Conservation (phyloP, 2,329 filamentous ascomycete species). For the Pseudogymnoascus sp. region DNA sequence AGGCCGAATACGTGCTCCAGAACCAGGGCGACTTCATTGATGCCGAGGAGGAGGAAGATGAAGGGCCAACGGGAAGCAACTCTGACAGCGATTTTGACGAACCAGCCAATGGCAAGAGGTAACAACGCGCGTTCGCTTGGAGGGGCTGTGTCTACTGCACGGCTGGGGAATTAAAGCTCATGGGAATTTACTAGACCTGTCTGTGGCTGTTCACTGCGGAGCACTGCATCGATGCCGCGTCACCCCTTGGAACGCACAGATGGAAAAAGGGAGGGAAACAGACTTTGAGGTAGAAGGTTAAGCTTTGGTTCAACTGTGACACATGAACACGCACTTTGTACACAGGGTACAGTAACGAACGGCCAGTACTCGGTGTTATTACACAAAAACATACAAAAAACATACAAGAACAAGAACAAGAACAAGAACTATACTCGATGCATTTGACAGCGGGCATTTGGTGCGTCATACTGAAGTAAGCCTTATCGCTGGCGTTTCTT, state of each 20-base stretch:
- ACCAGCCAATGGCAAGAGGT: constrained; percentile 8
- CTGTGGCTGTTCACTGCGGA: not conserved
- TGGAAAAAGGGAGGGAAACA: not conserved
- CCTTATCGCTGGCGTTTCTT: not conserved
- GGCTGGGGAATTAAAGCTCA: not conserved
- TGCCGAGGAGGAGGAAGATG: constrained; percentile 16
- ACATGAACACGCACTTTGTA: not conserved
- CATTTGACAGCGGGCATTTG: constrained; percentile 2
- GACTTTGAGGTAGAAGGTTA: not conserved
- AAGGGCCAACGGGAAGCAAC: not conserved
- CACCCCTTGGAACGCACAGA: constrained; percentile 5
- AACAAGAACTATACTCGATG: constrained; percentile 3
- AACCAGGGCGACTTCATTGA: constrained; percentile 51
- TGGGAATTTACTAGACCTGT: not conserved
- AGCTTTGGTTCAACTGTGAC: not conserved
- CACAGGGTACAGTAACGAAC: not conserved
- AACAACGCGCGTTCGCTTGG: not conserved
- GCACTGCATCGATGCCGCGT: not conserved
- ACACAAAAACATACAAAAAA: not conserved
- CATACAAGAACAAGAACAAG: too few species aligned
- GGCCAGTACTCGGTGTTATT: not conserved
- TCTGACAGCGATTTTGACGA: constrained; percentile 7
- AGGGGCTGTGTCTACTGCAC: not conserved
- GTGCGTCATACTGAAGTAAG: constrained; percentile 7
- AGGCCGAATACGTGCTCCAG: constrained; percentile 58